These are phyloP conservation scores for Lactarius pseudohatsudake DNA, from an alignment of 768 basidiomycete species.

Conservation along the genomic window DNA sequence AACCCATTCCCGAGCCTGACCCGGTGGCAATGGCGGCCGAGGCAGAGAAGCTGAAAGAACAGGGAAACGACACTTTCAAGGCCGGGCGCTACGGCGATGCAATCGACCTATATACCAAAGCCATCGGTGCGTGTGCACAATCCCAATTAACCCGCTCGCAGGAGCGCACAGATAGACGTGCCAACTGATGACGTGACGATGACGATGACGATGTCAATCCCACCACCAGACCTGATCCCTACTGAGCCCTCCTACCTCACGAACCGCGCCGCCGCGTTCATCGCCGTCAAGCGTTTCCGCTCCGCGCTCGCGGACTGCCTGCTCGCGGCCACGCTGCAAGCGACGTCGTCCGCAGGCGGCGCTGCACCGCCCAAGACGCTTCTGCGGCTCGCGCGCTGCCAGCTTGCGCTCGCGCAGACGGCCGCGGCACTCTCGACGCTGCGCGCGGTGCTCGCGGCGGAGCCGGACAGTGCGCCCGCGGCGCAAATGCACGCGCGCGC, in stretches of 20 bases:
- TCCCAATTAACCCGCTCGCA: background rate
- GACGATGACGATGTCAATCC: background rate
- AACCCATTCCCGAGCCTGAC: conserved; percentile 24
- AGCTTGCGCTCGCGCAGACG: conserved; percentile 73
- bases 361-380: conserved; percentile 72
- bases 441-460: conserved; percentile 47
- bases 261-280: conserved; percentile 85
- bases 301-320: conserved; percentile 79
- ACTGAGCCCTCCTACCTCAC: conserved; percentile 74
- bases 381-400: conserved; percentile 79
- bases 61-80: conserved; percentile 76
- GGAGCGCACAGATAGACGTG: background rate
- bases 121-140: conserved; percentile 53
- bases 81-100: conserved; percentile 62
- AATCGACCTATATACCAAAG: conserved; percentile 71
- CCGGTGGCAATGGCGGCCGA: conserved; percentile 41
- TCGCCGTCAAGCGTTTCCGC: conserved; percentile 76
- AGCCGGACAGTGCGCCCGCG: conserved; percentile 13
- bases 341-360: conserved; percentile 34
- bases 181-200: background rate
- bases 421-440: conserved; percentile 67
- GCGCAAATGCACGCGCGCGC: conserved; percentile 59
- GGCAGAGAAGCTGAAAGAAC: conserved; percentile 68
- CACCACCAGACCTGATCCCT: conserved; percentile 32
- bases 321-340: conserved; percentile 64